Evolutionary conservation across 148 eudicot species (phyloP), one percentile per base, ranked within the genome.

Genomic region (Nyssa sinensis): DNA sequence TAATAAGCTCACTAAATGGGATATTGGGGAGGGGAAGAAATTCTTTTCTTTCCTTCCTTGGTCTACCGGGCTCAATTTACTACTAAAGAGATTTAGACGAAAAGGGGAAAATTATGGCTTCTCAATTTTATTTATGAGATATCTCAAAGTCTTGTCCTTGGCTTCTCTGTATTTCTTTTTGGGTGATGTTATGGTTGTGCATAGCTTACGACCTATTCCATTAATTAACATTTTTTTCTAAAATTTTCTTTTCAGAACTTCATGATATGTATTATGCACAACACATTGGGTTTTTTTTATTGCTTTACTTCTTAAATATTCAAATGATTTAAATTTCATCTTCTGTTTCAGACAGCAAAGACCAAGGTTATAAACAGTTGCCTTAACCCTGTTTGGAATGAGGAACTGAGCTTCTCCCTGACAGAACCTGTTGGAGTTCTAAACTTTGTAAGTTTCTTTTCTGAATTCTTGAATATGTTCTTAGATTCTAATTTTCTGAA

Each of bases 371-470:
- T 90, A 61, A 88, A 84, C 71, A 88, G 90, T 84, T 86, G 88
- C 74, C 89, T 90, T 28, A 90, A 90, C 66, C 96, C 96, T 35
- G 84, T 88, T 65, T 90, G 96, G 96, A 88, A 90, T 81, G 90
- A 90, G 74, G 92, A 90, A 77, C 80, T 88, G 16, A 78, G 79
- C 62, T 85, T 90, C 66, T 62, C 84, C 64, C 75, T 90, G 11
- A 33, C 71, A 3, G 89, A 87, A 47, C 84, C 92, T 71, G 81
- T 71, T 77, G 85, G 76, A 55, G 75, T 70, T 69, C 85, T 90
- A 24, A 68, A 85, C 64, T 72, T 90, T 85, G 95, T 81, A 68
- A 74, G 84, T 79, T 35, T 55, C 72, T 28, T 47, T 12, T 24
- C 57, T 16, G 4, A 67, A 55, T 41, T 32, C 32, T 37, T n/a